These are phyloP conservation scores for Alternaria ventricosa DNA, from an alignment of 2,329 filamentous ascomycete species.

Conservation along the genomic window DNA sequence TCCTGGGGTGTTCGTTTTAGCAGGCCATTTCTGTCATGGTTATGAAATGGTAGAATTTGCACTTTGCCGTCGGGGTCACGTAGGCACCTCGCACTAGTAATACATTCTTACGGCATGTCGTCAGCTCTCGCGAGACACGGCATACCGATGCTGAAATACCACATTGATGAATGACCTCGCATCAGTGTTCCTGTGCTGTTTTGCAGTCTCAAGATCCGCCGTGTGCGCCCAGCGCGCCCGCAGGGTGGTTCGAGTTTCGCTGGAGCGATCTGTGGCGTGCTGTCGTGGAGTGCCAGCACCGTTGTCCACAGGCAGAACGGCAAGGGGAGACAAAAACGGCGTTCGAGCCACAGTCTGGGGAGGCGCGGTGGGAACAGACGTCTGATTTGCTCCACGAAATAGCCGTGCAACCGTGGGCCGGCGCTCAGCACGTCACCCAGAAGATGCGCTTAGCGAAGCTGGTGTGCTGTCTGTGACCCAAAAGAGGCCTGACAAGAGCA, in stretches of 20 bases:
- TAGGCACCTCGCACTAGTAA: constrained; percentile 16
- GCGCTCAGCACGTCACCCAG: constrained; percentile 16
- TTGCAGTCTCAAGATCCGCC: constrained; percentile 4
- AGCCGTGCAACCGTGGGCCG: constrained; percentile 24
- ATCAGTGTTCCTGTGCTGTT: neutral
- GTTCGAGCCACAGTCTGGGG: constrained; percentile 20
- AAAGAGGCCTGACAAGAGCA: constrained; percentile 24
- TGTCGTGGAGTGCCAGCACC: constrained; percentile 33
- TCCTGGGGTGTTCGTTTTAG: constrained; percentile 23
- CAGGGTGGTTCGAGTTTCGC: neutral
- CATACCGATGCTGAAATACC: neutral
- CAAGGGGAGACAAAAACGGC: constrained; percentile 27
- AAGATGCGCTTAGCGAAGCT: constrained; percentile 15
- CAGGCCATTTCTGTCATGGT: constrained; percentile 7
- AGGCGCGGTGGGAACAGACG: constrained; percentile 10
- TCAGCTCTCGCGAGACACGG: constrained; percentile 1
- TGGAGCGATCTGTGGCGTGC: constrained; percentile 20
- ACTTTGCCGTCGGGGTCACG: neutral
- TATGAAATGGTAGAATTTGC: constrained; percentile 8
- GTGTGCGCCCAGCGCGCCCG: neutral
- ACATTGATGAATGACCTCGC: neutral
- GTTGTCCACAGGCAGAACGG: constrained; percentile 10
- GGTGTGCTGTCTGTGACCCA: constrained; percentile 22
- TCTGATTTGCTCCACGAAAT: constrained; percentile 30
- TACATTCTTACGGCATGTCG: constrained; percentile 9